phyloP scores from a whole-genome alignment of 2,329 filamentous ascomycete genomes.

The Exserohilum rostratum region DNA sequence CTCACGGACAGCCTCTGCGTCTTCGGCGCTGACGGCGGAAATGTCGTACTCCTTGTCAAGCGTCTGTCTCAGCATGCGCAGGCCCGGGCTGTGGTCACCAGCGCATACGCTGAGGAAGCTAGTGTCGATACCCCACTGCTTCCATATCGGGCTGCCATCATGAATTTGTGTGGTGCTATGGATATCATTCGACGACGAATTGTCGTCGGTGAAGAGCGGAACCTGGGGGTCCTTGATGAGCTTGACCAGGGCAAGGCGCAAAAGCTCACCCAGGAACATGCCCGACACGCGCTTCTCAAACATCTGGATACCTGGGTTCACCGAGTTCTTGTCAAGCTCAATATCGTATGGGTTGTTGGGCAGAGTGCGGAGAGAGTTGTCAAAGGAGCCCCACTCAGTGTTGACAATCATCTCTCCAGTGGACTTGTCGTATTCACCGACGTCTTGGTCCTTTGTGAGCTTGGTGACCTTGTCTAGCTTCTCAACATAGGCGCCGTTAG shows the following conservation, averaged over 20 bases:
- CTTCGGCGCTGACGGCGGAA: conserved; percentile 76
- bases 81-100: conserved; percentile 74
- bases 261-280: conserved; percentile 96
- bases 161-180: conserved; percentile 67
- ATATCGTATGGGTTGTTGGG: conserved; percentile 85
- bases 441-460: conserved; percentile 55
- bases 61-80: conserved; percentile 75
- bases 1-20: conserved; percentile 85
- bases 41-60: conserved; percentile 79
- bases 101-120: conserved; percentile 87
- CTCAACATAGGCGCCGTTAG: conserved; percentile 97
- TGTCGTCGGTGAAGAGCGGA: conserved; percentile 76
- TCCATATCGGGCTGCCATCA: conserved; percentile 68
- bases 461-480: conserved; percentile 87
- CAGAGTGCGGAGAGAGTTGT: conserved; percentile 87
- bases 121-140: conserved; percentile 89
- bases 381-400: conserved; percentile 97
- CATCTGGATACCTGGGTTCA: conserved; percentile 96
- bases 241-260: conserved; percentile 75
- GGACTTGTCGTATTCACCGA: conserved; percentile 71
- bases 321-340: conserved; percentile 76
- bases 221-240: conserved; percentile 71
- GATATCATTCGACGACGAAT: conserved; percentile 71
- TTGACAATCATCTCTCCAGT: conserved; percentile 98
- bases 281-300: conserved; percentile 98